Conservation (phyloP, 495 filamentous ascomycete genomes). For the Aspergillus sparsus region DNA sequence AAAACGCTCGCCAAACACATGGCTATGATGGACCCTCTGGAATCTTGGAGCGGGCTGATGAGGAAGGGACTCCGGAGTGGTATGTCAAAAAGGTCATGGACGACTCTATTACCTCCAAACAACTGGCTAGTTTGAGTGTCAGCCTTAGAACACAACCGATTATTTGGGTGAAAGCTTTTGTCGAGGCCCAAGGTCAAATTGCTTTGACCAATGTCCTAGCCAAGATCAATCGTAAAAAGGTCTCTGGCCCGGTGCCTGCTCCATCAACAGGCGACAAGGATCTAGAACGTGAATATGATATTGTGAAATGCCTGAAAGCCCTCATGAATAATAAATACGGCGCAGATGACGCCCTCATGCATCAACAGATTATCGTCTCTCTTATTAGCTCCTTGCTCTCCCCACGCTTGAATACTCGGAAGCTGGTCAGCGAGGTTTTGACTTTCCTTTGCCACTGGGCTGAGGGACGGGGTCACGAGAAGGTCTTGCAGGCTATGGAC, state of each 20-base stretch:
- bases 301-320: constrained; percentile 94
- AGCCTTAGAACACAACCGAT: constrained; percentile 95
- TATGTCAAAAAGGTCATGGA: constrained; percentile 97
- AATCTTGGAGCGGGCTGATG: constrained; percentile 73
- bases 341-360: constrained; percentile 91
- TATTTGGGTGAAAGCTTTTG: constrained; percentile 92
- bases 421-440: constrained; percentile 93
- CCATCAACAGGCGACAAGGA: constrained; percentile 75
- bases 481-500: constrained; percentile 92
- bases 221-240: constrained; percentile 88
- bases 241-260: constrained; percentile 67
- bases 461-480: constrained; percentile 89
- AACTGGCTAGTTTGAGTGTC: constrained; percentile 87
- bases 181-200: constrained; percentile 96
- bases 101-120: constrained; percentile 87
- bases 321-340: constrained; percentile 99
- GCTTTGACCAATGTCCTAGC: constrained; percentile 90
- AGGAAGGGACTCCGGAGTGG: constrained; percentile 97
- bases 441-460: constrained; percentile 98
- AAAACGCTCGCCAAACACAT: constrained; percentile 65
- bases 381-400: constrained; percentile 86
- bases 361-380: constrained; percentile 86
- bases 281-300: constrained; percentile 93
- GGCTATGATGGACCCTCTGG: constrained; percentile 62
- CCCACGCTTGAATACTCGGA: constrained; percentile 85